phyloP scores from a whole-genome alignment of 768 basidiomycete species.

The Lentinula raphanica region DNA sequence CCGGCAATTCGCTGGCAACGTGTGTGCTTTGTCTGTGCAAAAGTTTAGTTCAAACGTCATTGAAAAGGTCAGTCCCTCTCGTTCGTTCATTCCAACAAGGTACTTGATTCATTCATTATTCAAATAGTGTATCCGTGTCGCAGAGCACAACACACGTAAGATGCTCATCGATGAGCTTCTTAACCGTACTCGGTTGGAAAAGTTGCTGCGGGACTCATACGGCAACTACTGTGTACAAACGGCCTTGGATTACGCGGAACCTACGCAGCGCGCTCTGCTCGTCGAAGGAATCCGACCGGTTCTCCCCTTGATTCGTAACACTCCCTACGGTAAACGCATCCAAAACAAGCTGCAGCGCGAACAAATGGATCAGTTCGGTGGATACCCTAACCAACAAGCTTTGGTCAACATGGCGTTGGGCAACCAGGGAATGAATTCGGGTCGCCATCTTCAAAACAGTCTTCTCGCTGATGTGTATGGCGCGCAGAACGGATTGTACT shows the following conservation, averaged over 20 bases:
- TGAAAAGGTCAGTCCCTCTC: conserved; percentile 64
- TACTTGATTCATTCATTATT: background rate
- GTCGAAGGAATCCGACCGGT: conserved; percentile 99
- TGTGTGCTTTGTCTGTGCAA: conserved; percentile 95
- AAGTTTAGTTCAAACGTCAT: conserved; percentile 99
- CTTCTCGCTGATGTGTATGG: conserved; percentile 64
- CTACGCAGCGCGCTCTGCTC: conserved; percentile 84
- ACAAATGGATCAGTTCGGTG: conserved; percentile 66
- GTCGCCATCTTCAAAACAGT: conserved; percentile 55
- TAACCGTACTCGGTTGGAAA: conserved; percentile 92
- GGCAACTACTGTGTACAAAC: conserved; percentile 97
- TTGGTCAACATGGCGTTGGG: conserved; percentile 55
- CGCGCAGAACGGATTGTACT: conserved; percentile 56
- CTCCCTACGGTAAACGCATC: conserved; percentile 98
- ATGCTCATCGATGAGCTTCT: conserved; percentile 92
- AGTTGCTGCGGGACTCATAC: conserved; percentile 92
- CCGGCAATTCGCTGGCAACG: conserved; percentile 95
- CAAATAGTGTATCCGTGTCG: conserved; percentile 79
- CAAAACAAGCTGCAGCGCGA: conserved; percentile 98
- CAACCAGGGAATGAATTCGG: conserved; percentile 50
- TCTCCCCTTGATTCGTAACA: conserved; percentile 95
- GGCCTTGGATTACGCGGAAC: conserved; percentile 95
- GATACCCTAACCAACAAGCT: conserved; percentile 56
- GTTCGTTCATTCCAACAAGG: background rate
- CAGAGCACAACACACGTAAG: conserved; percentile 92